Percentiles rank a stretch among this genome's conserved stretches.
phyloP scores from a whole-genome alignment of 2,329 filamentous ascomycete species.

The Pseudocercospora fuligena region DNA sequence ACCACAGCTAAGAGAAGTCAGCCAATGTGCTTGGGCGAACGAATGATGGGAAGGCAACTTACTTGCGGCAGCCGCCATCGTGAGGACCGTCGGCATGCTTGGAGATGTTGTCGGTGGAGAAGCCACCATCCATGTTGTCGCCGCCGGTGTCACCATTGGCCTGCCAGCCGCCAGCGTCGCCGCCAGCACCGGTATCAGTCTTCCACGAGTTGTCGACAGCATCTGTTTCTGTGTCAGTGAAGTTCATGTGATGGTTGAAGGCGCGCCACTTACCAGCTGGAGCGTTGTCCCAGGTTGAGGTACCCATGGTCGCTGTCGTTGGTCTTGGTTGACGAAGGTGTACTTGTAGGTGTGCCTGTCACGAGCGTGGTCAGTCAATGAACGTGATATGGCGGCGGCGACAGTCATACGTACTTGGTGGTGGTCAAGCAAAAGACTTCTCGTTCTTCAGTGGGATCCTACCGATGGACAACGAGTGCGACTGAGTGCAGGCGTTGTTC shows the following conservation, averaged over 20 bases:
- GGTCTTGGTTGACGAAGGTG: not conserved
- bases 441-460: not conserved
- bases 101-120: slow-evolving; percentile 35
- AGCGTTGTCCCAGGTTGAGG: slow-evolving; percentile 34
- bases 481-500: slow-evolving; percentile 6
- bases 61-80: slow-evolving; percentile 46
- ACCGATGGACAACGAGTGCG: not conserved
- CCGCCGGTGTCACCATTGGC: slow-evolving; percentile 15
- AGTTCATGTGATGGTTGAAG: not conserved
- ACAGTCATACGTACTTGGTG: not conserved
- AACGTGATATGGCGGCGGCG: slow-evolving; percentile 3
- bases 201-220: slow-evolving; percentile 30
- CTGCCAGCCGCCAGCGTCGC: slow-evolving; percentile 21
- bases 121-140: slow-evolving; percentile 18
- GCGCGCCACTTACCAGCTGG: slow-evolving; percentile 25
- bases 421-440: not conserved
- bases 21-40: slow-evolving; percentile 18
- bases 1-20: slow-evolving; percentile 42
- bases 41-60: slow-evolving; percentile 13
- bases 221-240: slow-evolving; percentile 19
- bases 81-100: slow-evolving; percentile 36
- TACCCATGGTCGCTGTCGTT: slow-evolving; percentile 20
- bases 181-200: slow-evolving; percentile 23
- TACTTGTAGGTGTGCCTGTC: not conserved
- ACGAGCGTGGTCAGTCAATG: not conserved